Evolutionary conservation across 148 eudicot genomes (phyloP).

Genomic region (Silene conica): DNA sequence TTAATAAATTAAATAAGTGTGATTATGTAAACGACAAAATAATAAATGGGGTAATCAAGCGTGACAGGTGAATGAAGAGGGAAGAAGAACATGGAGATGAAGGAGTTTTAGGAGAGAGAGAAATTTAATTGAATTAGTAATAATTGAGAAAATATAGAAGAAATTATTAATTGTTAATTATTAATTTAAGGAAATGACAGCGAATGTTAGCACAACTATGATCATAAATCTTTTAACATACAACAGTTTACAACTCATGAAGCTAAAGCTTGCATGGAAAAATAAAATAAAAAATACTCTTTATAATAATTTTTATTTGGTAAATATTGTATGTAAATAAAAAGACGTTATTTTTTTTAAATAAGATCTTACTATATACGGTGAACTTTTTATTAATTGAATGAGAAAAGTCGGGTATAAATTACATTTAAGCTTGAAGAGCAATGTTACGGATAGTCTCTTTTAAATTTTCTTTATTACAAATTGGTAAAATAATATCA

Average conservation of each 20-base stretch:
- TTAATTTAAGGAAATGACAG: slow-evolving; percentile 25
- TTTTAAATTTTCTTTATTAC: too few relatives aligned
- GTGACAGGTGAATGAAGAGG: slow-evolving; percentile 21
- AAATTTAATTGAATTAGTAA: background rate
- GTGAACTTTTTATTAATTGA: too few relatives aligned
- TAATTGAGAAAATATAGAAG: background rate
- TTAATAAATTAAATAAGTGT: slow-evolving; percentile 10
- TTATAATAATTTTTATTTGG: background rate
- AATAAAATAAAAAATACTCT: background rate
- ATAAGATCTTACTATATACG: too few relatives aligned
- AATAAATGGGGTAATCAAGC: slow-evolving; percentile 28
- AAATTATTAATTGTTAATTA: background rate
- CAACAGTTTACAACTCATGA: slow-evolving; percentile 14
- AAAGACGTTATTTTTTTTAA: background rate
- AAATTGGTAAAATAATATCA: too few relatives aligned
- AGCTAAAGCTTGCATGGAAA: slow-evolving; percentile 6
- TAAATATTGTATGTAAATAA: background rate
- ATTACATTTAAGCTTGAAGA: too few relatives aligned
- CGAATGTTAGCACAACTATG: slow-evolving; percentile 16
- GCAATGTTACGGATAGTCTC: too few relatives aligned
- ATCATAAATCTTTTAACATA: slow-evolving; percentile 22
- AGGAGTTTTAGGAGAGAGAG: background rate
- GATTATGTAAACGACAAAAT: slow-evolving; percentile 42
- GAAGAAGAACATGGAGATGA: slow-evolving; percentile 2
- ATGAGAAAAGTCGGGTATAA: too few relatives aligned